A percentile compares a stretch with the other conserved stretches of the same genome.
Evolutionary conservation across 1,284 basidiomycete species (phyloP).

Genomic region (Phellopilus nigrolimitatus): DNA sequence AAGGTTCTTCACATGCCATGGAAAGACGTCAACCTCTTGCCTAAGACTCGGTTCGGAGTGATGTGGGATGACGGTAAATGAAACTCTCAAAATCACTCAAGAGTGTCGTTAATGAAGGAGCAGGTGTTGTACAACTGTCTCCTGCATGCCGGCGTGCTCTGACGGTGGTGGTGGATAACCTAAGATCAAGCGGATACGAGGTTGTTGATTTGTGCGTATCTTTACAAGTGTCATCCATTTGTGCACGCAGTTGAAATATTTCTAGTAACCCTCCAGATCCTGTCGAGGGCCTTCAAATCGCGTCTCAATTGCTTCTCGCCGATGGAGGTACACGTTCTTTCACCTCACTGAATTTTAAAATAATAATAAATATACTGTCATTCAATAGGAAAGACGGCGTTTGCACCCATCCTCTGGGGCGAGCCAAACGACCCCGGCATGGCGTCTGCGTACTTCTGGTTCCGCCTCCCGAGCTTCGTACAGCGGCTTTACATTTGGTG

Average conservation of each 20-base stretch:
- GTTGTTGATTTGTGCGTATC: conserved; percentile 43
- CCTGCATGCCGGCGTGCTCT: conserved; percentile 59
- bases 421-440: conserved; percentile 46
- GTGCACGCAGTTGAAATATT: conserved; percentile 8
- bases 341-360: too few relatives aligned
- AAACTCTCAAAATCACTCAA: neutral
- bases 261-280: conserved; percentile 34
- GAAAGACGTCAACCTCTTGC: conserved; percentile 43
- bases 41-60: conserved; percentile 47
- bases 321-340: conserved; percentile 34
- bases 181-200: conserved; percentile 47
- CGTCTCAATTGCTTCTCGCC: conserved; percentile 36
- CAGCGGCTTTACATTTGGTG: conserved; percentile 35
- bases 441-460: conserved; percentile 21
- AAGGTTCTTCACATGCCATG: conserved; percentile 55
- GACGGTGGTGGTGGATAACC: conserved; percentile 41
- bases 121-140: conserved; percentile 46
- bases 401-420: conserved; percentile 29
- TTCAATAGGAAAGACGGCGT: conserved; percentile 32
- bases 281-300: conserved; percentile 35
- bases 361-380: too few relatives aligned
- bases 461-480: conserved; percentile 39
- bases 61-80: conserved; percentile 48
- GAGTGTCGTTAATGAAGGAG: conserved; percentile 27
- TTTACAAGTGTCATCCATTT: neutral